Conservation (phyloP, 225 moss, liverwort and hornwort species). For the Neckera pumila region DNA sequence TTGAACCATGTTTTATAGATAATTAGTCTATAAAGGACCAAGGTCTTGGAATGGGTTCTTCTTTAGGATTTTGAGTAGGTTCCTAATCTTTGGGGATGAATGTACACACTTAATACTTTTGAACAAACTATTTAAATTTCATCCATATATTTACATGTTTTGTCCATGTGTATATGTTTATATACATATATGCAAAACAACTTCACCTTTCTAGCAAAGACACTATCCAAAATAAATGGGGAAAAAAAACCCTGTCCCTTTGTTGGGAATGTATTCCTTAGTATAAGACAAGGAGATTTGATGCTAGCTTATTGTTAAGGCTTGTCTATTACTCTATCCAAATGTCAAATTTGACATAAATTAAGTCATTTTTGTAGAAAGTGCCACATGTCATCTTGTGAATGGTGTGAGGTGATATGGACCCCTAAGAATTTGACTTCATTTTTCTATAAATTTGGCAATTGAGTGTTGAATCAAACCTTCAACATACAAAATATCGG, state of each 20-base stretch:
- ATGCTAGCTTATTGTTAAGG: background rate
- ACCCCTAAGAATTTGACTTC: too few species aligned
- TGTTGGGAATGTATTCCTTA: background rate
- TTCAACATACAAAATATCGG: too few species aligned
- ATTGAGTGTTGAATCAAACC: too few species aligned
- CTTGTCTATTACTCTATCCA: background rate
- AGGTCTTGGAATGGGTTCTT: background rate
- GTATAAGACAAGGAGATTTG: background rate
- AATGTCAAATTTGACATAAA: too few species aligned
- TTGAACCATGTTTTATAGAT: too few species aligned
- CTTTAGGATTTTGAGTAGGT: background rate
- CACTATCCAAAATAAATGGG: too few species aligned
- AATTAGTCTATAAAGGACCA: too few species aligned
- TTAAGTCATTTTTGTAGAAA: too few species aligned
- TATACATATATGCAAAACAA: background rate
- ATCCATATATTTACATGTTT: background rate
- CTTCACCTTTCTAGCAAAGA: too few species aligned
- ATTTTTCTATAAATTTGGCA: too few species aligned
- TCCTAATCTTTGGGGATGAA: background rate
- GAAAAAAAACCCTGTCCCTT: background rate
- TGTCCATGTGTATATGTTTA: background rate
- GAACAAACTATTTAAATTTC: background rate
- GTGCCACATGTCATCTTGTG: too few species aligned
- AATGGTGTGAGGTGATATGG: too few species aligned
- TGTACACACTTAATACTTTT: background rate